Base-by-base conservation (phyloP, 2,329 filamentous ascomycete species). In the Cylindrodendrum hubeiense region DNA sequence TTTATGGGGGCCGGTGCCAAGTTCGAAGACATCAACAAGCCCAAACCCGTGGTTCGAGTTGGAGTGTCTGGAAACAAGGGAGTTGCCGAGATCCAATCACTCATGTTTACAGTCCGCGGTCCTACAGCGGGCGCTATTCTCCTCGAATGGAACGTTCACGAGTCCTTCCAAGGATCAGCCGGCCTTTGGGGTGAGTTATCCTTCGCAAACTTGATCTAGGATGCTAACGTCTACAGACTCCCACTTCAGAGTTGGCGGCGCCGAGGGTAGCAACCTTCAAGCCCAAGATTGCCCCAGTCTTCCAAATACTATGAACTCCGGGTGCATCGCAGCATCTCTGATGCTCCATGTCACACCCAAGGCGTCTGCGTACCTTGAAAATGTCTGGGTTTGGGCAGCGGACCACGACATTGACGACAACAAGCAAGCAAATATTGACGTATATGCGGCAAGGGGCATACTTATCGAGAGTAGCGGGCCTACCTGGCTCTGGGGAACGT, bases 301-400 rank as follows among this genome's bases (percentile, higher is more conserved):
- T n/a, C n/a, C n/a, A n/a, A n/a, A n/a, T n/a, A n/a, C n/a, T n/a
- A n/a, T n/a, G n/a, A 75, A 90, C 50, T 67, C 81, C 3, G 79
- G 84, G 15, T 93, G 90, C 75, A 83, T 86, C 3, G 90, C 86
- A 15, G 87, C 89, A 4, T 90, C 89, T 71, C 66, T 86, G 21
- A 68, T 87, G 33, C 70, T 87, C 2, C 84, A 86, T 67, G 49
- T 88, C 7, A 86, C 83, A 0, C 26, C 70, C 0, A 52, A 77
- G 24, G 78, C 82, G 37, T 86, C 84, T n/a, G 86, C 84, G 8
- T 84, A 84, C 62, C 68, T 84, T 24, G 81, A 85, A 66, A 84
- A 87, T 67, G 78, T 82, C 63, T 92, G 89, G 89, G 86, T 88
- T 68, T 93, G 89, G 90, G 87, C 88, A 15, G 87, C 90, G 1